phyloP scores from a whole-genome alignment of 768 basidiomycete species.

The Boletales sp. region DNA sequence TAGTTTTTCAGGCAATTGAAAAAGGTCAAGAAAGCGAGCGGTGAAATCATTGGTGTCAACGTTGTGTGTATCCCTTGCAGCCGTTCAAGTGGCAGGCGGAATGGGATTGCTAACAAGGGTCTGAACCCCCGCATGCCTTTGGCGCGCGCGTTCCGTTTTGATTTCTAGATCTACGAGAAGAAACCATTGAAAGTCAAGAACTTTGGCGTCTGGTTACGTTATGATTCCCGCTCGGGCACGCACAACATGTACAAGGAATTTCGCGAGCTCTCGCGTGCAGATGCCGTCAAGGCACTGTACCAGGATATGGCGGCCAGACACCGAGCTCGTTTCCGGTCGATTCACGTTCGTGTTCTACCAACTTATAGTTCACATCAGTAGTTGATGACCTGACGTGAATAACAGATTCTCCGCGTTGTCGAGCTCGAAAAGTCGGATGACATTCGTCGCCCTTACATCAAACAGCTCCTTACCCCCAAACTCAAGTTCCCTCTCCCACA shows the following conservation, averaged over 20 bases:
- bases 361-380: neutral
- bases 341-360: slow-evolving; percentile 66
- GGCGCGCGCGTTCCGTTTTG: slow-evolving; percentile 16
- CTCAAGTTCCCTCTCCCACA: slow-evolving; percentile 98
- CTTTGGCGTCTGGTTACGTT: slow-evolving; percentile 99
- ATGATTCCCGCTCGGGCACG: slow-evolving; percentile 98
- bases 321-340: slow-evolving; percentile 98
- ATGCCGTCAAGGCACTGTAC: slow-evolving; percentile 95
- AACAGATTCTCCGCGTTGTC: slow-evolving; percentile 92
- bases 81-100: slow-evolving; percentile 89
- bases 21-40: slow-evolving; percentile 99
- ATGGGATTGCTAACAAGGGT: slow-evolving; percentile 53
- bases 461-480: slow-evolving; percentile 83
- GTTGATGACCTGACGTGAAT: neutral
- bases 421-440: slow-evolving; percentile 93
- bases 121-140: slow-evolving; percentile 6
- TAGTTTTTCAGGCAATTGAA: slow-evolving; percentile 72
- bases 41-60: slow-evolving; percentile 98
- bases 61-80: slow-evolving; percentile 78
- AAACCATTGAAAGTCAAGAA: slow-evolving; percentile 98
- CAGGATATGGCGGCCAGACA: slow-evolving; percentile 99
- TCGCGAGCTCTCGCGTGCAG: slow-evolving; percentile 91
- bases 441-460: slow-evolving; percentile 95
- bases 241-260: slow-evolving; percentile 99
- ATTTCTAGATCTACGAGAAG: slow-evolving; percentile 89